Percentiles rank a stretch among this genome's conserved stretches.
These are phyloP conservation scores for Dissoconium aciculare DNA, from an alignment of 2,329 filamentous ascomycete genomes.

Conservation along the genomic window DNA sequence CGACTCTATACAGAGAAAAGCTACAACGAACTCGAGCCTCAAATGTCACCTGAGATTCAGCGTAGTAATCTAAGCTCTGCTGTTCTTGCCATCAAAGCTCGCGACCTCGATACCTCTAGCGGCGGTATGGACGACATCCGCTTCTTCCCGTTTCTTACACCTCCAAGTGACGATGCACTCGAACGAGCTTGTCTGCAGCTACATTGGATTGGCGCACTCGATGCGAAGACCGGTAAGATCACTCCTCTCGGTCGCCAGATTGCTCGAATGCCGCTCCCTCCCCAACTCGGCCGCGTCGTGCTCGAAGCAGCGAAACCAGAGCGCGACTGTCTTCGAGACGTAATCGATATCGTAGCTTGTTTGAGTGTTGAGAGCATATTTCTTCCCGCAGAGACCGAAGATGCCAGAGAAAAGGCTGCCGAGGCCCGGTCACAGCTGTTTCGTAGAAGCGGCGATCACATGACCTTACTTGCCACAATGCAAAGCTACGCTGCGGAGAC, in stretches of 20 bases:
- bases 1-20: constrained; percentile 71
- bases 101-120: constrained; percentile 26
- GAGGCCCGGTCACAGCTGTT: constrained; percentile 41
- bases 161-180: constrained; percentile 60
- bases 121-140: constrained; percentile 63
- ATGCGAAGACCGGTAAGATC: constrained; percentile 53
- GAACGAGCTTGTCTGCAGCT: constrained; percentile 72
- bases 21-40: constrained; percentile 54
- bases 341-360: constrained; percentile 66
- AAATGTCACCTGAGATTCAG: constrained; percentile 76
- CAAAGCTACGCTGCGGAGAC: constrained; percentile 44
- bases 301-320: constrained; percentile 60
- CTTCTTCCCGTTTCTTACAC: constrained; percentile 71
- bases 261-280: constrained; percentile 68
- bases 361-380: constrained; percentile 53
- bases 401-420: constrained; percentile 44
- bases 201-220: constrained; percentile 60
- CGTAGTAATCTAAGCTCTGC: constrained; percentile 78
- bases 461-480: constrained; percentile 47
- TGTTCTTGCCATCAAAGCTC: constrained; percentile 82
- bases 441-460: constrained; percentile 47
- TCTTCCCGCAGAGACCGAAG: constrained; percentile 43
- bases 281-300: constrained; percentile 65
- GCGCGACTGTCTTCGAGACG: constrained; percentile 60
- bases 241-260: constrained; percentile 62